These are phyloP conservation scores for Pestalotiopsis fici DNA, from an alignment of 2,329 filamentous ascomycete species.

Conservation along the genomic window DNA sequence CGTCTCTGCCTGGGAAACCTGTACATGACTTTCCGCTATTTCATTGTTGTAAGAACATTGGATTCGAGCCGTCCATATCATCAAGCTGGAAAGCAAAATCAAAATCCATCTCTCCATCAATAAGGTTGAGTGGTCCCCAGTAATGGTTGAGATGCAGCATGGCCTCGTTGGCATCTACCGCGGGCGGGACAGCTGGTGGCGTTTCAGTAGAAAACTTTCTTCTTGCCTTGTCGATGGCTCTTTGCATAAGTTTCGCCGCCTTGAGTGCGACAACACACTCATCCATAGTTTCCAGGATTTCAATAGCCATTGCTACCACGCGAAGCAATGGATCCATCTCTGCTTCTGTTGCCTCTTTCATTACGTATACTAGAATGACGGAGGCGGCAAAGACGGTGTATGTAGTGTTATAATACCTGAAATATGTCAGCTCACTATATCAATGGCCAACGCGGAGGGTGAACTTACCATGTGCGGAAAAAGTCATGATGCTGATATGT, in stretches of 20 bases:
- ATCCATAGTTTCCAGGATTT: conserved; percentile 24
- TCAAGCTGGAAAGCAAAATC: conserved; percentile 8
- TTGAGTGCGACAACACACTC: conserved; percentile 26
- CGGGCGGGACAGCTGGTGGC: conserved; percentile 6
- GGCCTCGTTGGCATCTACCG: conserved; percentile 9
- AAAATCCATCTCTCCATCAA: conserved; percentile 23
- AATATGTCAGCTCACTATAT: neutral
- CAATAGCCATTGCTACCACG: conserved; percentile 22
- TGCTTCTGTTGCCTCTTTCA: conserved; percentile 19
- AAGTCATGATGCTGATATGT: conserved; percentile 29
- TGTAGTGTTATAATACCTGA: conserved; percentile 31
- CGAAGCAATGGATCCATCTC: conserved; percentile 17
- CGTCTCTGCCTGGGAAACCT: no score
- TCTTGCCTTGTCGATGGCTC: conserved; percentile 19
- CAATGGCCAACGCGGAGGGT: neutral
- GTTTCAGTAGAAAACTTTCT: conserved; percentile 14
- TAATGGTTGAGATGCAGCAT: conserved; percentile 21
- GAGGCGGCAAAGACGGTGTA: conserved; percentile 29
- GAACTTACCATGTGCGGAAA: conserved; percentile 21
- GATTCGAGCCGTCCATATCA: conserved; percentile 1
- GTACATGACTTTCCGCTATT: neutral
- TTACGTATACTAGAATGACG: conserved; percentile 27
- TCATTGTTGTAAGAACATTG: neutral
- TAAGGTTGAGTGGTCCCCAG: conserved; percentile 24
- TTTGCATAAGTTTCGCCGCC: conserved; percentile 25